A percentile compares a stretch with the other conserved stretches of the same genome.
phyloP scores from a whole-genome alignment of 441 rosid species.

The Daphne laureola region DNA sequence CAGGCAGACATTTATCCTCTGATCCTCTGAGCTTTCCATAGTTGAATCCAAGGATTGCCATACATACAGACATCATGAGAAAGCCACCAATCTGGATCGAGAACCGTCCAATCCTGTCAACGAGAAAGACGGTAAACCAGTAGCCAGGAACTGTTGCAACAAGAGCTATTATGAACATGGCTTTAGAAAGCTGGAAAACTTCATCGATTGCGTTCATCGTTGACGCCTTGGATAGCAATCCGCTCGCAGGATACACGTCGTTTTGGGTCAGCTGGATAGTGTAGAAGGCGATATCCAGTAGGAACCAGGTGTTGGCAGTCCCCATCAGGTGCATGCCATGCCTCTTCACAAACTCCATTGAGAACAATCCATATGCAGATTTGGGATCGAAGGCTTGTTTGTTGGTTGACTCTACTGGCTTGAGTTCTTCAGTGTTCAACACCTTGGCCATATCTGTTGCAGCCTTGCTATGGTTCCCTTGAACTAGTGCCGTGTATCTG shows the following conservation, averaged over 20 bases:
- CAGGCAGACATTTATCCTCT: background rate
- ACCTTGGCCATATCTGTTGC: constrained; percentile 54
- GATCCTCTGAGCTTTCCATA: constrained; percentile 26
- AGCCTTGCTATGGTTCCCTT: constrained; percentile 43
- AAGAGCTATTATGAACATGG: constrained; percentile 35
- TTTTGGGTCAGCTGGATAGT: constrained; percentile 37
- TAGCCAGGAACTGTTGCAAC: constrained; percentile 41
- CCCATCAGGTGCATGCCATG: constrained; percentile 45
- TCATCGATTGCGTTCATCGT: constrained; percentile 44
- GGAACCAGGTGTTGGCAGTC: constrained; percentile 39
- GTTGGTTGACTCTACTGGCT: constrained; percentile 2
- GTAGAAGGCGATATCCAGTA: constrained; percentile 42
- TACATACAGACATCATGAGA: constrained; percentile 38
- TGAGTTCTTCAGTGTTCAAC: constrained; percentile 22
- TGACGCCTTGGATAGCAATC: constrained; percentile 20
- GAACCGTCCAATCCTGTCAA: constrained; percentile 40
- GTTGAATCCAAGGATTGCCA: constrained; percentile 31
- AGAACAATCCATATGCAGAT: constrained; percentile 24
- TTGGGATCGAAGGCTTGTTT: constrained; percentile 1
- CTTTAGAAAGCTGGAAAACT: constrained; percentile 25
- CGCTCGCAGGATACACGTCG: constrained; percentile 34
- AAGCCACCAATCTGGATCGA: constrained; percentile 41
- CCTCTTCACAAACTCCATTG: constrained; percentile 23
- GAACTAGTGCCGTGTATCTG: constrained; percentile 52
- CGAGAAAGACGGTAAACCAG: constrained; percentile 44